Base-by-base conservation (phyloP, 257 asterid species). In the Ocimum tenuiflorum region DNA sequence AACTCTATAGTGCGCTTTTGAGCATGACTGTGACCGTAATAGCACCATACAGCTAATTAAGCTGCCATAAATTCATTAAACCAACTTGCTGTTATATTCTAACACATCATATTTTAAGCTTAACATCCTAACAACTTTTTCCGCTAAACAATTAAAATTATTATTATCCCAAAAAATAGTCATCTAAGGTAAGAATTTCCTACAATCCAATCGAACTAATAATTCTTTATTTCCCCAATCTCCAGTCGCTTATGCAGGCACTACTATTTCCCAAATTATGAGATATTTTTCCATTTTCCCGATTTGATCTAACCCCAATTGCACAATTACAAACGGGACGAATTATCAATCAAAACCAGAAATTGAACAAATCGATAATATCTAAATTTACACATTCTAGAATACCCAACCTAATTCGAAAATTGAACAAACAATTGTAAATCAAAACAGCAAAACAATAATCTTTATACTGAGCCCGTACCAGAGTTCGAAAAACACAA, bases 401-500 rank as follows among this genome's bases (percentile, higher is more conserved):
- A 67, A 36, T 48, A 11, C 68, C 42, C 53, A 66, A 57, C 51
- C 45, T 27, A 9, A 56, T 14, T 13, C 43, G 27, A 61, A 47
- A 69, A 33, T 41, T 14, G 7, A 60, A 23, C 63, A 22, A 41
- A 49, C 29, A 42, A 11, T 20, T 4, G 41, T 41, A 23, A 45
- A 36, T 15, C 14, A 35, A 22, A 52, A 13, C 51, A 11, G 45
- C 47, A 45, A 7, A 17, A 48, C 38, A 14, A 43, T 8, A 8
- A 31, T 23, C 19, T 10, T 11, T 3, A 52, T 10, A 59, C 33
- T 52, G 42, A 50, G 57, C 19, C 52, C 78, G 57, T 51, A 70
- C 78, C 79, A 39, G 69, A 54, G 70, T 70, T 66, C 61, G 68
- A 57, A 49, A 49, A 35, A 11, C 60, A 65, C 53, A 56, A 67